Evolutionary conservation across 108 stramenopile genomes (phyloP), one percentile per base, ranked within the genome.

Genomic region (Discostella stelligeroides): DNA sequence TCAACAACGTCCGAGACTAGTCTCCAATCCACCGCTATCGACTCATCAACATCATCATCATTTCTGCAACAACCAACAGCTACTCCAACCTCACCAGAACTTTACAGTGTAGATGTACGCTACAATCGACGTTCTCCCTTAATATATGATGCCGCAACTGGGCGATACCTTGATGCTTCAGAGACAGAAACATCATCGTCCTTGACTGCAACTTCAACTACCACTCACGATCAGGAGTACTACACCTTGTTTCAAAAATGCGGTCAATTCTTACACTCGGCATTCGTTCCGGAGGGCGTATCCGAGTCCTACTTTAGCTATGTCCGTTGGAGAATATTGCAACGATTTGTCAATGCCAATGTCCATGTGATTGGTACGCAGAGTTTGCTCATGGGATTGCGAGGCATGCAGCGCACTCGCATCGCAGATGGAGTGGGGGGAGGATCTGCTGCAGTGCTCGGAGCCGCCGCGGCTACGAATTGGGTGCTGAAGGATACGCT

Each of bases 401-500:
- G 77, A 25, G 95, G 95, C 2, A 83, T 95, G 60, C 89, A 92
- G 55, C 67, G 29, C 15, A 37, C 47, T 18, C 42, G 68, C 9
- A 18, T 39, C n/a, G 72, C 30, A 20, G 39, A 17, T n/a, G 30
- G 58, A 23, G 62, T 47, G 28, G 30, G 13, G 17, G 30, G 23
- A 20, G 68, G 62, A 18, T n/a, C n/a, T n/a, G 75, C 47, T 18
- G 68, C 63, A 17, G 69, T 54, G 24, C 42, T 86, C 25, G 79
- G 90, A 8, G 92, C 90, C 8, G 84, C 92, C 11, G 97, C 97
- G 11, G 95, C 96, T 2, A 72, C 95, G 46, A 95, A 92, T 76
- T 97, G 97, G 97, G 93, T 97, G 4, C 80, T 96, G 34, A 97
- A 97, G 56, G 97, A 97, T 73, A 92, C 94, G 13, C 73, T 97